Evolutionary conservation across 352 stramenopile genomes (phyloP).

Genomic region (Peronospora belbahrii): DNA sequence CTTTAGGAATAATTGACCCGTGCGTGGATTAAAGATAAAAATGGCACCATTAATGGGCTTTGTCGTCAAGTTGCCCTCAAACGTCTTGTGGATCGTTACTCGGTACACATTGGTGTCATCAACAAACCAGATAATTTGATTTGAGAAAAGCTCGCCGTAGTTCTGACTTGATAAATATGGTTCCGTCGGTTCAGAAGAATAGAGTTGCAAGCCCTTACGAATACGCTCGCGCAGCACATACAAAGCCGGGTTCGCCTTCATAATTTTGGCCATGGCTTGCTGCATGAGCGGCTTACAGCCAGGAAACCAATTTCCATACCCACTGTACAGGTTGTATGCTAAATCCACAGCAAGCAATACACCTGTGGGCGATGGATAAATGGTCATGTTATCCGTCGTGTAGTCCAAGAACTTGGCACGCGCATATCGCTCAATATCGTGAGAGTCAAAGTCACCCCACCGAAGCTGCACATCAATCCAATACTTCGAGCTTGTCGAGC

Average conservation of each 20-base stretch:
- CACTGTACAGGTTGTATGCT: slow-evolving; percentile 99
- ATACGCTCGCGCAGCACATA: slow-evolving; percentile 99
- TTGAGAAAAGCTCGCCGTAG: slow-evolving; percentile 99
- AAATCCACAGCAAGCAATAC: slow-evolving; percentile 97
- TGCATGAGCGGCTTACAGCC: slow-evolving; percentile 98
- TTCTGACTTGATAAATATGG: slow-evolving; percentile 99
- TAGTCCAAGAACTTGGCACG: slow-evolving; percentile 99
- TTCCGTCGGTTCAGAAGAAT: slow-evolving; percentile 99
- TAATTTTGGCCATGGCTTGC: slow-evolving; percentile 99
- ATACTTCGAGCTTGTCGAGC: slow-evolving; percentile 95
- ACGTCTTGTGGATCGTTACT: slow-evolving; percentile 99
- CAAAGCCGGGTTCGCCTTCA: slow-evolving; percentile 99
- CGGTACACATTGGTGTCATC: slow-evolving; percentile 99
- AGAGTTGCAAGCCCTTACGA: slow-evolving; percentile 98
- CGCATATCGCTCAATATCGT: slow-evolving; percentile 99
- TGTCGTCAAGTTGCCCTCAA: slow-evolving; percentile 98
- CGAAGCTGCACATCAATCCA: slow-evolving; percentile 99
- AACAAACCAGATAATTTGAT: slow-evolving; percentile 99
- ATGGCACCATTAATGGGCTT: slow-evolving; percentile 99
- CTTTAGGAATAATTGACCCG: slow-evolving; percentile 99
- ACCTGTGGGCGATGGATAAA: slow-evolving; percentile 98
- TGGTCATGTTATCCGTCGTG: slow-evolving; percentile 99
- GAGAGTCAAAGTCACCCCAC: slow-evolving; percentile 99
- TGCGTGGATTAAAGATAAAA: slow-evolving; percentile 99
- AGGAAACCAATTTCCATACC: slow-evolving; percentile 99